A percentile compares a stretch with the other conserved stretches of the same genome.
These are phyloP conservation scores for Clavispora santaluciae DNA, from an alignment of 805 yeast genomes.

Conservation along the genomic window DNA sequence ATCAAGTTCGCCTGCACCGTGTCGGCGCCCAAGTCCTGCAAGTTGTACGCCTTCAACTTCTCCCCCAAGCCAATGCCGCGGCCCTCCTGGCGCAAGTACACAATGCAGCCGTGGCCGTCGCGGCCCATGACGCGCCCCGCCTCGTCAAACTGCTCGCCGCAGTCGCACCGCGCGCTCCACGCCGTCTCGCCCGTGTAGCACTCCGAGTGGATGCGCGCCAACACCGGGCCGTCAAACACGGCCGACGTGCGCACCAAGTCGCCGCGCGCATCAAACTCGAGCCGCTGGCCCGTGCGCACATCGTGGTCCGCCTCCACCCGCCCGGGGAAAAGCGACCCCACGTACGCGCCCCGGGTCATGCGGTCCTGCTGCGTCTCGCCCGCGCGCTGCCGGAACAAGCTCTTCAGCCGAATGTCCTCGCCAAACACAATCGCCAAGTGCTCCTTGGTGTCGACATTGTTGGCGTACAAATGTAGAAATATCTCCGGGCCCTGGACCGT, in stretches of 20 bases:
- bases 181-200: conserved; percentile 99
- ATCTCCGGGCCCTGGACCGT: conserved; percentile 94
- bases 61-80: conserved; percentile 99
- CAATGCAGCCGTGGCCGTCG: conserved; percentile 88
- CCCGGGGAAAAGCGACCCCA: conserved; percentile 88
- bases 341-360: conserved; percentile 98
- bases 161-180: conserved; percentile 98
- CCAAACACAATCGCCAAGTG: conserved; percentile 97
- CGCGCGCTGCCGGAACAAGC: conserved; percentile 56
- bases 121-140: conserved; percentile 92
- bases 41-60: conserved; percentile 90
- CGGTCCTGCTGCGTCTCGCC: conserved; percentile 86
- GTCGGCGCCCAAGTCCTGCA: conserved; percentile 97
- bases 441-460: conserved; percentile 84
- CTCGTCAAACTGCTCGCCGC: conserved; percentile 98
- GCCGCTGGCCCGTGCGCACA: conserved; percentile 17
- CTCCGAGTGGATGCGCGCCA: conserved; percentile 92
- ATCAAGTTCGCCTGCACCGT: conserved; percentile 94
- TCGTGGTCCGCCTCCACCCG: conserved; percentile 66
- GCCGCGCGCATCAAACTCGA: conserved; percentile 32
- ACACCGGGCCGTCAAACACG: conserved; percentile 35
- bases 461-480: conserved; percentile 82
- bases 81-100: conserved; percentile 95
- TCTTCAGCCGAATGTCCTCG: conserved; percentile 75
- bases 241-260: conserved; percentile 18